phyloP scores from a whole-genome alignment of 2,329 filamentous ascomycete genomes.

The Amylocarpus encephaloides region DNA sequence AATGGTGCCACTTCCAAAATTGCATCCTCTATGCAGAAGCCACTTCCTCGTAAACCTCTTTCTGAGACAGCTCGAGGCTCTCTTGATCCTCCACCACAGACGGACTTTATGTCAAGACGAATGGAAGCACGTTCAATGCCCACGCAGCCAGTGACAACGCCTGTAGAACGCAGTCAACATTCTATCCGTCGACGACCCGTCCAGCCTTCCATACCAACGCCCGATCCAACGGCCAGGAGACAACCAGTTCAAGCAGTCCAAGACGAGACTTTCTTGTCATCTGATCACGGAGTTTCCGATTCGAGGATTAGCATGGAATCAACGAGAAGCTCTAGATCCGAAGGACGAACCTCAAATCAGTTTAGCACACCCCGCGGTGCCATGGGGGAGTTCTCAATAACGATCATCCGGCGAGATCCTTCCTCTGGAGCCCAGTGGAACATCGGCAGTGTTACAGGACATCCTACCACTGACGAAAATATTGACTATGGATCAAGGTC shows the following conservation, averaged over 20 bases:
- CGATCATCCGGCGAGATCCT: constrained; percentile 68
- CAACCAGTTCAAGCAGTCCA: constrained; percentile 18
- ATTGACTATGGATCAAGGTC: constrained; percentile 23
- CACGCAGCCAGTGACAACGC: background rate
- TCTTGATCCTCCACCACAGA: constrained; percentile 13
- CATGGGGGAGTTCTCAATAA: constrained; percentile 27
- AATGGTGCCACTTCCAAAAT: background rate
- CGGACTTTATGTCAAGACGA: background rate
- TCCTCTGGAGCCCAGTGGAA: constrained; percentile 68
- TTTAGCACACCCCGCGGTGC: background rate
- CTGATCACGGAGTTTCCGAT: background rate
- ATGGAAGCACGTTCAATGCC: background rate
- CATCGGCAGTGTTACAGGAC: constrained; percentile 53
- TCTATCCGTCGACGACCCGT: constrained; percentile 11
- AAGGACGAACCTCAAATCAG: background rate
- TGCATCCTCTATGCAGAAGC: no score
- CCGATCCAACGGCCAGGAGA: constrained; percentile 10
- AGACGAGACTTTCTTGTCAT: constrained; percentile 7
- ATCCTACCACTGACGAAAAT: constrained; percentile 12
- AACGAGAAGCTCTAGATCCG: background rate
- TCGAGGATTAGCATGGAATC: constrained; percentile 7
- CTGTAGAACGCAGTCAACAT: background rate
- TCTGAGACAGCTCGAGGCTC: constrained; percentile 24
- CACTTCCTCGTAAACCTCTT: constrained; percentile 29
- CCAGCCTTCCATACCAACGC: constrained; percentile 17